These are phyloP conservation scores for Laetiporus sulphureus DNA, from an alignment of 1,284 basidiomycete genomes.

Conservation along the genomic window DNA sequence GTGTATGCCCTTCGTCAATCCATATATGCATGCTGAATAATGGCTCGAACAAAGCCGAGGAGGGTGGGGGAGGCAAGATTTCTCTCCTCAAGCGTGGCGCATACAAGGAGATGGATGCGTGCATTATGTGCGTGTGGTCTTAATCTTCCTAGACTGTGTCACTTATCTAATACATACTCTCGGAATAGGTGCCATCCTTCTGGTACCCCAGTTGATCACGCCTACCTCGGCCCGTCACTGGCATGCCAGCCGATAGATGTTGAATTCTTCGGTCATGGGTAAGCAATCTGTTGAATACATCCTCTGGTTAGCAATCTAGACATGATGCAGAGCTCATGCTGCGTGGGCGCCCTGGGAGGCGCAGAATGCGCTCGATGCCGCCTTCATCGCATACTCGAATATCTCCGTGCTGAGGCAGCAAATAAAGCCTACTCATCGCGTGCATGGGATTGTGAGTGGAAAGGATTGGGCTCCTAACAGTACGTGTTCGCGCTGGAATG, in stretches of 20 bases:
- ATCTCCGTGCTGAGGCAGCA: conserved; percentile 71
- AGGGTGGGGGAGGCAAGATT: conserved; percentile 74
- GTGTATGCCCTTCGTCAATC: too few species aligned
- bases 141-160: too few species aligned
- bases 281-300: conserved; percentile 12
- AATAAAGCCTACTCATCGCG: conserved; percentile 46
- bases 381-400: conserved; percentile 71
- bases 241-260: conserved; percentile 55
- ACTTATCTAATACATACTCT: background rate
- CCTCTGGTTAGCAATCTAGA: background rate
- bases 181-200: conserved; percentile 57
- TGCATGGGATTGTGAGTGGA: conserved; percentile 62
- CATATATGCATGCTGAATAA: background rate
- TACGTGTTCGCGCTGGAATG: conserved; percentile 21
- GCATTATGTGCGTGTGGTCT: conserved; percentile 57
- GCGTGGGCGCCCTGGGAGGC: conserved; percentile 78
- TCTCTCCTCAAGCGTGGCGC: conserved; percentile 65
- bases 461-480: conserved; percentile 61
- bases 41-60: conserved; percentile 61
- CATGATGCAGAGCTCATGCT: conserved; percentile 56
- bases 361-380: conserved; percentile 80
- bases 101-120: conserved; percentile 73
- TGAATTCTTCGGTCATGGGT: conserved; percentile 67
- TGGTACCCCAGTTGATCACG: conserved; percentile 40
- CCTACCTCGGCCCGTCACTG: conserved; percentile 44